phyloP scores from a whole-genome alignment of 805 yeast genomes.

The Ogataea paraovalis region DNA sequence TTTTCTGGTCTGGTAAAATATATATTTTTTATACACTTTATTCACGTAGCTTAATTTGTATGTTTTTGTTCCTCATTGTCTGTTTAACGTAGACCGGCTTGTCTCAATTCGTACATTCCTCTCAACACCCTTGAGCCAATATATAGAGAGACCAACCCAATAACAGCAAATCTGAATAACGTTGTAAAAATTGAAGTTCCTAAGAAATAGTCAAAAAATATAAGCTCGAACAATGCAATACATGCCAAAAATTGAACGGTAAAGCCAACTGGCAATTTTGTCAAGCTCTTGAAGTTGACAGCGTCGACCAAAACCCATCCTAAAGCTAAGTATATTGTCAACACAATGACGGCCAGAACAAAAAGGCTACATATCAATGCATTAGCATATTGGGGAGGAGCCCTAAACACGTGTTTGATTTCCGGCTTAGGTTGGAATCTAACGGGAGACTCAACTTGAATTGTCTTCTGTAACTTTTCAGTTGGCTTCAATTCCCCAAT shows the following conservation, averaged over 20 bases:
- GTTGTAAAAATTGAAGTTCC: slow-evolving; percentile 60
- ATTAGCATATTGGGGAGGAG: slow-evolving; percentile 49
- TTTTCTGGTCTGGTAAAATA: background rate
- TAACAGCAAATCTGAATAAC: slow-evolving; percentile 41
- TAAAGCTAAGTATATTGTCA: slow-evolving; percentile 37
- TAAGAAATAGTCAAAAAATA: slow-evolving; percentile 55
- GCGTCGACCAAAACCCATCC: slow-evolving; percentile 39
- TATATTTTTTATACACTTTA: background rate
- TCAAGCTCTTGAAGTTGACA: slow-evolving; percentile 33
- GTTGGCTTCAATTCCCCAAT: slow-evolving; percentile 22
- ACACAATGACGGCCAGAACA: slow-evolving; percentile 38
- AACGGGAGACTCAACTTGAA: slow-evolving; percentile 17
- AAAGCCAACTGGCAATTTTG: slow-evolving; percentile 30
- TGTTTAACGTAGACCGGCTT: slow-evolving; percentile 17
- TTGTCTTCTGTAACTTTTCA: slow-evolving; percentile 8
- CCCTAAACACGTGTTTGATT: slow-evolving; percentile 58
- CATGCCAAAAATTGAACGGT: slow-evolving; percentile 45
- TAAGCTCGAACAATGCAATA: slow-evolving; percentile 47
- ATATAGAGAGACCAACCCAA: slow-evolving; percentile 52
- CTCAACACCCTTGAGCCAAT: slow-evolving; percentile 67
- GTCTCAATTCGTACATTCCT: slow-evolving; percentile 28
- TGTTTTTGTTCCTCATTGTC: background rate
- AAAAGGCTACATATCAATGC: slow-evolving; percentile 50
- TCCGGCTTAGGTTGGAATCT: slow-evolving; percentile 53
- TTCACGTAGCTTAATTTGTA: background rate